Evolutionary conservation across 352 stramenopile genomes (phyloP).

Genomic region (Pythium utonaiense): DNA sequence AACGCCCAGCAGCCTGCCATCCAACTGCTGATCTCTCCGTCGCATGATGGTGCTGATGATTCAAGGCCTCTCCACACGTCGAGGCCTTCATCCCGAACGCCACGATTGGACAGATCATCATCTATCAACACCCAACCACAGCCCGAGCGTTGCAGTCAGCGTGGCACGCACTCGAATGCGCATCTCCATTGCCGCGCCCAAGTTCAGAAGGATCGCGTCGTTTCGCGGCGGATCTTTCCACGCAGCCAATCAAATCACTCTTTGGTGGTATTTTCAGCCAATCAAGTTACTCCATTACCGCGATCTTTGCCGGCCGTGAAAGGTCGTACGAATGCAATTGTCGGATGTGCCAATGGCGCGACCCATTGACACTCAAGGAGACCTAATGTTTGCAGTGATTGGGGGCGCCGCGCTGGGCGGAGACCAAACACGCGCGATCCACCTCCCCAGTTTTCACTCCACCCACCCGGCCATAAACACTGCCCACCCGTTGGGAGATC

Average conservation of each 20-base stretch:
- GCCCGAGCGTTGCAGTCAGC: background rate
- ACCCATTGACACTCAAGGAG: background rate
- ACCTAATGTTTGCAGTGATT: no score
- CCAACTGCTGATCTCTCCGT: no score
- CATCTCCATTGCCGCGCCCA: background rate
- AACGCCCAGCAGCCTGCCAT: no score
- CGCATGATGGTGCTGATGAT: background rate
- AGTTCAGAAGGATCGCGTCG: background rate
- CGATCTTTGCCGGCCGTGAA: conserved; percentile 11
- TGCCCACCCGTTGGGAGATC: background rate
- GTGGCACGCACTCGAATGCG: background rate
- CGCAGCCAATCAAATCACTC: background rate
- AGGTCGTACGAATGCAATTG: conserved; percentile 2
- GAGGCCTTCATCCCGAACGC: no score
- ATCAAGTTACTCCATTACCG: background rate
- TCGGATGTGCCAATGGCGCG: background rate
- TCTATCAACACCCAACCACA: background rate
- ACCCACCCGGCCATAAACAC: background rate
- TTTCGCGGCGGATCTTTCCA: background rate
- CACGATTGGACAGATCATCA: background rate
- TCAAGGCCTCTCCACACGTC: background rate
- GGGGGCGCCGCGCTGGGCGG: no score
- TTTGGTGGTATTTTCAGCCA: background rate
- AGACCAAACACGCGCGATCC: no score
- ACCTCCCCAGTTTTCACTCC: no score